A percentile compares a stretch with the other conserved stretches of the same genome.
Evolutionary conservation across 352 stramenopile genomes (phyloP).

Genomic region (Phytophthora syringae): DNA sequence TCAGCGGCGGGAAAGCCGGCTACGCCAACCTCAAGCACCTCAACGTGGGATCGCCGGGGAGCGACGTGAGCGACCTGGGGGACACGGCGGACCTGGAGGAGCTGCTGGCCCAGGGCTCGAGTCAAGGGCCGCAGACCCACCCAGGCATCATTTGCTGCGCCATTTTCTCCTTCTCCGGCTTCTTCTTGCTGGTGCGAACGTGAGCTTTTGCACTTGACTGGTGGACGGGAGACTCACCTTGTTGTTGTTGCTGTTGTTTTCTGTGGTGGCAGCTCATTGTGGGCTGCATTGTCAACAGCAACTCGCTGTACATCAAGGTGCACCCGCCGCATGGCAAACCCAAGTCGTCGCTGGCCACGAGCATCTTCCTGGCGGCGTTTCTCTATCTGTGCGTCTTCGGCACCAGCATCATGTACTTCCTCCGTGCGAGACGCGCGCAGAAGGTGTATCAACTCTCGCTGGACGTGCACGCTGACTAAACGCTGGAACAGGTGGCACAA

Average conservation of each 20-base stretch:
- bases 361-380: constrained; percentile 88
- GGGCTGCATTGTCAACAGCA: constrained; percentile 85
- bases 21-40: constrained; percentile 88
- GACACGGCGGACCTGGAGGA: constrained; percentile 84
- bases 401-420: constrained; percentile 88
- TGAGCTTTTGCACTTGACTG: too few relatives aligned
- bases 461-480: constrained; percentile 83
- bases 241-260: constrained; percentile 13
- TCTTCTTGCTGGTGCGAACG: constrained; percentile 63
- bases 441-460: constrained; percentile 91
- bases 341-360: constrained; percentile 84
- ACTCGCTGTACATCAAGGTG: constrained; percentile 90
- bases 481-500: constrained; percentile 6
- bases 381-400: constrained; percentile 88
- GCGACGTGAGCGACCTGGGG: constrained; percentile 80
- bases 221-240: neutral
- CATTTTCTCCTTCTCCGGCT: constrained; percentile 79
- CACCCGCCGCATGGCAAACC: constrained; percentile 78
- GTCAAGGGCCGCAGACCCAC: constrained; percentile 74
- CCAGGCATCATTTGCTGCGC: constrained; percentile 79
- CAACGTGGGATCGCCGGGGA: constrained; percentile 77
- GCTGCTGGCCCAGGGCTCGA: constrained; percentile 76
- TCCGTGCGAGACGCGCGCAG: constrained; percentile 74
- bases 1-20: constrained; percentile 72
- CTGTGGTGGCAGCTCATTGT: constrained; percentile 65